Percentiles rank a stretch among this genome's conserved stretches.
These are phyloP conservation scores for Malassezia vespertilionis DNA, from an alignment of 1,284 basidiomycete genomes.

Conservation along the genomic window DNA sequence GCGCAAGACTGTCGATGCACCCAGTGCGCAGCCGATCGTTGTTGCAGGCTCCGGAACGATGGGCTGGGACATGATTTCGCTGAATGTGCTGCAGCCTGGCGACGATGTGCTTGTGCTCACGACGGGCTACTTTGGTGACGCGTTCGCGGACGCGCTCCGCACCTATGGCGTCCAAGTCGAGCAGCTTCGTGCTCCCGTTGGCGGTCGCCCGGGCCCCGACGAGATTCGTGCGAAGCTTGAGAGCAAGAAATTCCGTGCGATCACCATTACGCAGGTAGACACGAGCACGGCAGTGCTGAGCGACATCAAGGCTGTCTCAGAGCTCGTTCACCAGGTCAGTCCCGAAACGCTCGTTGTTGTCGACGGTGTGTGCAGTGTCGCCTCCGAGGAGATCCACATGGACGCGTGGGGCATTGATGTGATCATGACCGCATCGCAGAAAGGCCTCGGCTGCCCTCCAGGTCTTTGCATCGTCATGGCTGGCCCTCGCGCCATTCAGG, in stretches of 20 bases:
- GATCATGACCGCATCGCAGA: constrained; percentile 80
- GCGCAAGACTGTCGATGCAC: constrained; percentile 56
- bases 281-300: constrained; percentile 63
- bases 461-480: constrained; percentile 78
- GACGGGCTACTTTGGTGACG: constrained; percentile 46
- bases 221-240: constrained; percentile 64
- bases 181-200: constrained; percentile 70
- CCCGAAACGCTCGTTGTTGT: constrained; percentile 76
- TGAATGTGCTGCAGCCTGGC: constrained; percentile 68
- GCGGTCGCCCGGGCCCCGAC: constrained; percentile 58
- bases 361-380: constrained; percentile 90
- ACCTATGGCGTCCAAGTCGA: constrained; percentile 85
- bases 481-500: constrained; percentile 67
- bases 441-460: constrained; percentile 88
- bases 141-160: constrained; percentile 49
- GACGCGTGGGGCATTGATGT: constrained; percentile 89
- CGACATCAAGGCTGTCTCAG: constrained; percentile 66
- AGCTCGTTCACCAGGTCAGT: constrained; percentile 64
- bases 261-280: constrained; percentile 82
- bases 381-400: constrained; percentile 83
- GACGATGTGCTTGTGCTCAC: constrained; percentile 71
- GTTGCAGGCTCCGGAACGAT: constrained; percentile 88
- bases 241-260: constrained; percentile 73
- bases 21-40: constrained; percentile 56
- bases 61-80: constrained; percentile 59